Percentiles rank a stretch among this genome's conserved stretches.
Conservation (phyloP, 176 grass and related monocot species). For the Poa pratensis region DNA sequence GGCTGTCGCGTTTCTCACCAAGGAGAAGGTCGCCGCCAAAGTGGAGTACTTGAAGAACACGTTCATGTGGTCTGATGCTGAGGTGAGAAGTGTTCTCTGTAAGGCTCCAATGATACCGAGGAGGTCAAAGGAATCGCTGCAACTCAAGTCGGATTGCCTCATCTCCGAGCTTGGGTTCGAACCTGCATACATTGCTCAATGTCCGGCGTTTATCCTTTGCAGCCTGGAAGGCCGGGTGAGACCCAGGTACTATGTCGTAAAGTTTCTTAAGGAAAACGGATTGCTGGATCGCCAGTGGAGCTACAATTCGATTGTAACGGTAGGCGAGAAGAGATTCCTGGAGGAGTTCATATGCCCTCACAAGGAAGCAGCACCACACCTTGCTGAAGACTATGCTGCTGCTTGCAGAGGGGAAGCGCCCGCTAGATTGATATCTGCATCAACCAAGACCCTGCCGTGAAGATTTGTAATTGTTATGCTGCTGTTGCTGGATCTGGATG, state of each 20-base stretch:
- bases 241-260: neutral
- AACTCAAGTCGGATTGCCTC: neutral
- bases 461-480: too few species aligned
- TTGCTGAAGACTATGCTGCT: too few species aligned
- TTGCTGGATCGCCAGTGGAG: too few species aligned
- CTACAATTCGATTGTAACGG: too few species aligned
- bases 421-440: too few species aligned
- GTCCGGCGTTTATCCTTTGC: neutral
- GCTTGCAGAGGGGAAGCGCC: too few species aligned
- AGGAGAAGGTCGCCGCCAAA: neutral
- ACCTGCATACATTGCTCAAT: neutral
- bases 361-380: too few species aligned
- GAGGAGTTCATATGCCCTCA: too few species aligned
- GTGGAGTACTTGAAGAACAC: neutral
- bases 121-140: neutral
- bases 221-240: neutral
- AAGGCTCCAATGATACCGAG: neutral
- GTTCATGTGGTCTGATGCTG: neutral
- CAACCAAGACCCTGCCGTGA: too few species aligned
- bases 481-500: too few species aligned
- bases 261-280: neutral
- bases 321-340: too few species aligned
- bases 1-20: neutral
- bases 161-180: neutral
- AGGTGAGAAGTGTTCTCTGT: neutral